A percentile compares a stretch with the other conserved stretches of the same genome.
Evolutionary conservation across 306 rosid genomes (phyloP).

Genomic region (Carpinus viminea): DNA sequence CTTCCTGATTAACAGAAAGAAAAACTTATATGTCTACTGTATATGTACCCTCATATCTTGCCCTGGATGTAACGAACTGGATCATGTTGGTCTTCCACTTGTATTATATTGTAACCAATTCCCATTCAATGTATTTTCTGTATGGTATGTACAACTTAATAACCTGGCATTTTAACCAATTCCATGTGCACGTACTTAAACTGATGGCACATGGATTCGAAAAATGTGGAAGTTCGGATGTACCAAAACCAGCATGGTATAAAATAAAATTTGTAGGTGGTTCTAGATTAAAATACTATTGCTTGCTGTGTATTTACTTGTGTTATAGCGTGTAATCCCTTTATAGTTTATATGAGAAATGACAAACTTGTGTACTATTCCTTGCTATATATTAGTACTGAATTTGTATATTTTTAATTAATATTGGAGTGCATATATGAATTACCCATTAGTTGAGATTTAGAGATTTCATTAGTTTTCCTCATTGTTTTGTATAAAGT

Average conservation of each 20-base stretch:
- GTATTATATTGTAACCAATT: not conserved
- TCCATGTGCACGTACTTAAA: not conserved
- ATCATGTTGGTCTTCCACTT: not conserved
- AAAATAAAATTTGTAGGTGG: not conserved
- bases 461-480: constrained; percentile 9
- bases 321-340: not conserved
- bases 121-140: not conserved
- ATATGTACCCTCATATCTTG: not conserved
- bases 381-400: not conserved
- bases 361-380: not conserved
- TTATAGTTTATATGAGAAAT: not conserved
- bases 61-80: not conserved
- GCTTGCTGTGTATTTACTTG: not conserved
- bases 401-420: not conserved
- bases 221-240: not conserved
- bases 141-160: not conserved
- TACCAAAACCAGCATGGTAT: not conserved
- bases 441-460: constrained; percentile 16
- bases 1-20: not conserved
- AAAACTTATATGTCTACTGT: not conserved
- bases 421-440: not conserved
- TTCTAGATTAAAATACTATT: not conserved
- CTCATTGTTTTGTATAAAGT: constrained; percentile 22
- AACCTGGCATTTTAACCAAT: not conserved
- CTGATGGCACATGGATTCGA: not conserved